Conservation (phyloP, 2,329 filamentous ascomycete genomes). For the Calonectria montana region DNA sequence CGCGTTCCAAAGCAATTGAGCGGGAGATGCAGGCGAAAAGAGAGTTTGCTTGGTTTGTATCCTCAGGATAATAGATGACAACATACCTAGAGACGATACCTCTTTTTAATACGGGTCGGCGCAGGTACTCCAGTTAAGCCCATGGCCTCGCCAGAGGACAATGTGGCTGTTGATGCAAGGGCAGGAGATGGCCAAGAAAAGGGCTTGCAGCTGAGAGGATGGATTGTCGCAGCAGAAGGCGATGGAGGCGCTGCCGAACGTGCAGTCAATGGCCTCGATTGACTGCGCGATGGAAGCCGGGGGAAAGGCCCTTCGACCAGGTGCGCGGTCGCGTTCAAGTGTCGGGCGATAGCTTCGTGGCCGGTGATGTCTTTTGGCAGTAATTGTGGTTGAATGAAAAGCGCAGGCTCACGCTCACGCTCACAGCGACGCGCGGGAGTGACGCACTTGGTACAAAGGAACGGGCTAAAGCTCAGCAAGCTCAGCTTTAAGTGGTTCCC, state of each 20-base stretch:
- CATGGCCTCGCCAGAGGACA: conserved; percentile 47
- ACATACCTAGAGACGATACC: conserved; percentile 45
- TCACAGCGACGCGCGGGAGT: conserved; percentile 27
- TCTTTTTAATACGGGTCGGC: conserved; percentile 46
- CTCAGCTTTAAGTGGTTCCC: conserved; percentile 32
- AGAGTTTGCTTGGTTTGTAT: background rate
- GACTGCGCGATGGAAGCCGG: background rate
- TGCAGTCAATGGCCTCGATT: background rate
- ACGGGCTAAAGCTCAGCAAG: conserved; percentile 27
- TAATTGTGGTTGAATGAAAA: conserved; percentile 14
- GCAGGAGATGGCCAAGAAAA: background rate
- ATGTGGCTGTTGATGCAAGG: conserved; percentile 24
- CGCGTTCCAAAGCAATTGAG: conserved; percentile 16
- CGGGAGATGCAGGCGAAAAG: background rate
- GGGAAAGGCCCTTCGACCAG: background rate
- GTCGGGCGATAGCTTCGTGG: conserved; percentile 3
- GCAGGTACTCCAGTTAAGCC: conserved; percentile 45
- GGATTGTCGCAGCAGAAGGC: background rate
- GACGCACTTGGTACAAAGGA: conserved; percentile 40
- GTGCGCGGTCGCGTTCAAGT: background rate
- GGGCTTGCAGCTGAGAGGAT: background rate
- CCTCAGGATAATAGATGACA: conserved; percentile 14
- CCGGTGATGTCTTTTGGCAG: conserved; percentile 26
- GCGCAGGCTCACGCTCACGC: conserved; percentile 10
- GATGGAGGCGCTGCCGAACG: background rate